Evolutionary conservation across 768 basidiomycete species (phyloP), one percentile per base, ranked within the genome.

Genomic region (Boletellus sp.): DNA sequence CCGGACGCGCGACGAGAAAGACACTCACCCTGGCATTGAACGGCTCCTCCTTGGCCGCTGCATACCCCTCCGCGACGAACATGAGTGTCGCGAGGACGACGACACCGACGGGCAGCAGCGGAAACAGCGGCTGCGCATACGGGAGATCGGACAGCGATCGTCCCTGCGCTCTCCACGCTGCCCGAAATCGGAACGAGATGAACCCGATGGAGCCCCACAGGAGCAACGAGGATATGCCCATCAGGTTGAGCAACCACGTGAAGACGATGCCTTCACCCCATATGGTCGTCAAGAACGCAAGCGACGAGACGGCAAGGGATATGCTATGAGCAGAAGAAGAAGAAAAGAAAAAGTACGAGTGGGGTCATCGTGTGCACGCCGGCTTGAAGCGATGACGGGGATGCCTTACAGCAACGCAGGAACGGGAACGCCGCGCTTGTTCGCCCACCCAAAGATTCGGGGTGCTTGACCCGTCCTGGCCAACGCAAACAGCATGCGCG

Each of bases 381-480:
- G 32, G 39, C 17, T n/a, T 35, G 15, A 45, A 50, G 23, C 52
- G 48, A 47, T 59, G 64, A 17, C 12, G 19, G 52, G 67, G 59
- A 52, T 5, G 73, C 12, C 78, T 54, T 50, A 81, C 69, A 84
- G 47, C 0, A 81, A 63, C 5, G 78, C 75, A 6, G 78, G 78
- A 12, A 81, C 61, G 5, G 87, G 87, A 10, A 86, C 83, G 2
- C 85, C 85, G 6, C 76, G 70, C 53, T 74, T 72, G 64, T 80
- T 85, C 26, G 83, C 79, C 71, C 78, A 81, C 17, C 79, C 78
- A 67, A 88, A 86, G 47, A 83, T 49, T 26, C 68, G 71, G 15
- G 86, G 87, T 0, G 85, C 87, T 54, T 84, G 77, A 0, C 85
- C 85, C 19, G 72, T 68, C 49, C 78, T 77, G 5, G 84, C 85